These are phyloP conservation scores for Solanum lycopersicoides DNA, from an alignment of 257 asterid genomes.

Conservation along the genomic window DNA sequence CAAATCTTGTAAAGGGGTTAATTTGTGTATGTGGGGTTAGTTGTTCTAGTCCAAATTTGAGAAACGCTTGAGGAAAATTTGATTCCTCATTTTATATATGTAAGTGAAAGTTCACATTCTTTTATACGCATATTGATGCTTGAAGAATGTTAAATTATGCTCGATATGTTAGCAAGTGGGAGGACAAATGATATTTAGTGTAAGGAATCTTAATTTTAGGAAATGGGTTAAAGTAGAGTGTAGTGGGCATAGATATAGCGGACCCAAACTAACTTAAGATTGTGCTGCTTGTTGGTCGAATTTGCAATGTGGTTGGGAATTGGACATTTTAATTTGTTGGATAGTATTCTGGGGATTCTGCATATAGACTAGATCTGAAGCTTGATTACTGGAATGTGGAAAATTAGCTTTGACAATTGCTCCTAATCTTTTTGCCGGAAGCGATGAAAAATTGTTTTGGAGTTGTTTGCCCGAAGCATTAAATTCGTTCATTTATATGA, in stretches of 20 bases:
- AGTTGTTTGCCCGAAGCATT: background rate
- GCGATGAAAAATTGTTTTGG: background rate
- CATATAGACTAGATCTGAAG: background rate
- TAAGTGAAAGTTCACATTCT: background rate
- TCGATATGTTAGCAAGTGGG: background rate
- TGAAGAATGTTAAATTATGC: background rate
- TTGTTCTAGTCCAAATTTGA: no score
- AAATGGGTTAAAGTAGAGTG: background rate
- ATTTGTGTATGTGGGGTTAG: background rate
- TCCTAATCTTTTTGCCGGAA: background rate
- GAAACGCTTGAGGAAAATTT: no score
- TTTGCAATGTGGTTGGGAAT: background rate
- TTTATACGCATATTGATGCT: background rate
- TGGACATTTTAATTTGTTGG: background rate
- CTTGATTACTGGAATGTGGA: background rate
- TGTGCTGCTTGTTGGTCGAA: background rate
- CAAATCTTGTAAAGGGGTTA: background rate
- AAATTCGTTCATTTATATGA: background rate
- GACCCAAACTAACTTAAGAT: background rate
- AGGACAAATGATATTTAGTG: background rate
- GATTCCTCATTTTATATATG: no score
- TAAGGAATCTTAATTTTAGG: background rate
- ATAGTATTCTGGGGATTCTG: background rate
- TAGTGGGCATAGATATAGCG: background rate
- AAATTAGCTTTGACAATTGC: background rate